Evolutionary conservation across 345 rosid species (phyloP), one percentile per base, ranked within the genome.

Genomic region (Microthlaspi erraticum): DNA sequence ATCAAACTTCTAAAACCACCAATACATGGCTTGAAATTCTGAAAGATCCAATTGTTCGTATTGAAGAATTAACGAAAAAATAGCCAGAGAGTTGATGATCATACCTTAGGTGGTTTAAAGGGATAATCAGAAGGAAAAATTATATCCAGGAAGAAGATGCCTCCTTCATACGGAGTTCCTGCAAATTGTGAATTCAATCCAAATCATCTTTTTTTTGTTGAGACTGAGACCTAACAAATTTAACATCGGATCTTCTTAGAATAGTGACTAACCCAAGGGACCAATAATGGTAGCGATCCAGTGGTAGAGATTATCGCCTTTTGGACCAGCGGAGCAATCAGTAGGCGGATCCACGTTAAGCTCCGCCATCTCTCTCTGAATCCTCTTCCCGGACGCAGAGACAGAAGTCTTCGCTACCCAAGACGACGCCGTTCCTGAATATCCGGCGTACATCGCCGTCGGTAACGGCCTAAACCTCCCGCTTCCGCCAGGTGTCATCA

Each of bases 161-260:
- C 99, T 10, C 92, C 96, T 79, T 85, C 76, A 38, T 94, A 94
- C 2, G 99, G 90, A 57, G 97, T 89, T 66, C 93, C 99, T 94
- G 66, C 18, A 41, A 60, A 19, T n/a, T 10, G n/a, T 20, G n/a
- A 45, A 55, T 53, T 4, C 19, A 13, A 12, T 7, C 66, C 23
- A 46, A 60, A 65, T 73, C 52, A 20, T n/a, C n/a, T n/a, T n/a
- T n/a, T n/a, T n/a, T n/a, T n/a, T n/a, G n/a, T n/a, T n/a, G n/a
- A n/a, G n/a, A n/a, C n/a, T n/a, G n/a, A n/a, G n/a, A n/a, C 67
- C 36, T 16, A 60, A 29, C 3, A 26, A 33, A 26, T 29, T 19
- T 19, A 10, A 1, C 20, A 74, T 52, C 32, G 29, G 51, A 58
- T 74, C 72, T 58, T 73, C 6, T 6, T 2, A 18, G 13, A 36